Evolutionary conservation across 768 basidiomycete species (phyloP).

Genomic region (Suillus bovinus): DNA sequence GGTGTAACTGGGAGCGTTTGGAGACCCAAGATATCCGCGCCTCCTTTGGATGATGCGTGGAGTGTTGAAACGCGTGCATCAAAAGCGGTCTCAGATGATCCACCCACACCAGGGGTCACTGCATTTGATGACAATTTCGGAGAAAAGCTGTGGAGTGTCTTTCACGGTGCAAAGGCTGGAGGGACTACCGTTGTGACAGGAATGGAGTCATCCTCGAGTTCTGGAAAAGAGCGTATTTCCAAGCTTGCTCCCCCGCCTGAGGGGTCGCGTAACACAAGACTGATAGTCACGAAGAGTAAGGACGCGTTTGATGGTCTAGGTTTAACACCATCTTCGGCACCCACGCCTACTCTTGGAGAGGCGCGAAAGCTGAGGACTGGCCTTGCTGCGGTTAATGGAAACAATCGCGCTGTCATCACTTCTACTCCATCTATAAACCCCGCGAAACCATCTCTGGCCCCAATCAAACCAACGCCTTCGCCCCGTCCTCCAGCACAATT

Average conservation of each 20-base stretch:
- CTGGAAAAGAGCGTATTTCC: conserved; percentile 21
- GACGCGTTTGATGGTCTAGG: conserved; percentile 84
- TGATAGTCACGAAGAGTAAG: conserved; percentile 42
- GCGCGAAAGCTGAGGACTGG: conserved; percentile 74
- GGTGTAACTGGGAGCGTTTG: conserved; percentile 22
- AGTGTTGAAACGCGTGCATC: conserved; percentile 29
- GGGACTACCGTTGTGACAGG: conserved; percentile 5
- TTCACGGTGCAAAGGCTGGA: conserved; percentile 34
- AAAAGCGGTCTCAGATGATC: conserved; percentile 23
- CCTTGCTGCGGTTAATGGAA: conserved; percentile 51
- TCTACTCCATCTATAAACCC: conserved; percentile 18
- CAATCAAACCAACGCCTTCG: conserved; percentile 27
- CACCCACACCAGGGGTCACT: conserved; percentile 25
- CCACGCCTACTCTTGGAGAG: conserved; percentile 72
- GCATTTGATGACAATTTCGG: conserved; percentile 74
- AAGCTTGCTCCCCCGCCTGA: conserved; percentile 29
- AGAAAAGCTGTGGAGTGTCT: conserved; percentile 54
- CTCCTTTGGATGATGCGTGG: conserved; percentile 42
- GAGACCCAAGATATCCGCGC: conserved; percentile 29
- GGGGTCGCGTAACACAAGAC: conserved; percentile 32
- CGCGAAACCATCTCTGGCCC: conserved; percentile 19
- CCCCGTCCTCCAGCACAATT: conserved; percentile 26
- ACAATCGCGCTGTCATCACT: conserved; percentile 22
- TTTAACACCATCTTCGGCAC: conserved; percentile 42
- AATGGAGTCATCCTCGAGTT: conserved; percentile 2